Conservation (phyloP, 352 stramenopile species). For the Phytopythium mirpurense region DNA sequence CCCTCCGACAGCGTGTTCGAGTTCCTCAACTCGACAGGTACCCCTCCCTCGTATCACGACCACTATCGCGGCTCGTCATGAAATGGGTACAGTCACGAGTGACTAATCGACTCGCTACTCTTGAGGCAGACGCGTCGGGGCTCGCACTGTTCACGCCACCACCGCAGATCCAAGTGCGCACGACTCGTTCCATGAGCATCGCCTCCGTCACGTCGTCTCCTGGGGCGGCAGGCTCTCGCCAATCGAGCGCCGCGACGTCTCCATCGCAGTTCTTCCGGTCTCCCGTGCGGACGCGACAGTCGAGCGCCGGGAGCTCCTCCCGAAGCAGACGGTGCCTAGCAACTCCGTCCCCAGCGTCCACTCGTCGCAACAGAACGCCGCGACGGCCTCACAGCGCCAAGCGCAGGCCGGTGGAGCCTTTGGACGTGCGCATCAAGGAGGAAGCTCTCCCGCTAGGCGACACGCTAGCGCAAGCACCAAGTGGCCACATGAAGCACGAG, state of each 20-base stretch:
- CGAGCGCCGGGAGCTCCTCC: slow-evolving; percentile 1
- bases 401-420: not conserved
- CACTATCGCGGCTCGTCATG: too few relatives aligned
- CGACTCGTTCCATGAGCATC: slow-evolving; percentile 3
- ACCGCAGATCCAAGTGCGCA: slow-evolving; percentile 19
- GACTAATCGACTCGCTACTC: not conserved
- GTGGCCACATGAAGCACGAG: slow-evolving; percentile 4
- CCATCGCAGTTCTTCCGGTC: slow-evolving; percentile 78
- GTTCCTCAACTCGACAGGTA: slow-evolving; percentile 38
- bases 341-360: slow-evolving; percentile 2
- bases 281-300: slow-evolving; percentile 22
- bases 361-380: not conserved
- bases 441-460: not conserved
- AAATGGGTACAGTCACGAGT: too few relatives aligned
- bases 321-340: not conserved
- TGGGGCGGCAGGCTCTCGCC: slow-evolving; percentile 9
- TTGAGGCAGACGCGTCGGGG: slow-evolving; percentile 12
- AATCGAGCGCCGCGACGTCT: slow-evolving; percentile 31
- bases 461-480: not conserved
- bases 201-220: slow-evolving; percentile 14
- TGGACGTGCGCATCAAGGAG: slow-evolving; percentile 1
- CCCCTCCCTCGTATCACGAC: not conserved
- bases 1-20: slow-evolving; percentile 45
- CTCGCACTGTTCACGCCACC: slow-evolving; percentile 60
- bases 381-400: slow-evolving; percentile 2